Evolutionary conservation across 2,329 filamentous ascomycete genomes (phyloP).

Genomic region (Trichophyton rubrum): DNA sequence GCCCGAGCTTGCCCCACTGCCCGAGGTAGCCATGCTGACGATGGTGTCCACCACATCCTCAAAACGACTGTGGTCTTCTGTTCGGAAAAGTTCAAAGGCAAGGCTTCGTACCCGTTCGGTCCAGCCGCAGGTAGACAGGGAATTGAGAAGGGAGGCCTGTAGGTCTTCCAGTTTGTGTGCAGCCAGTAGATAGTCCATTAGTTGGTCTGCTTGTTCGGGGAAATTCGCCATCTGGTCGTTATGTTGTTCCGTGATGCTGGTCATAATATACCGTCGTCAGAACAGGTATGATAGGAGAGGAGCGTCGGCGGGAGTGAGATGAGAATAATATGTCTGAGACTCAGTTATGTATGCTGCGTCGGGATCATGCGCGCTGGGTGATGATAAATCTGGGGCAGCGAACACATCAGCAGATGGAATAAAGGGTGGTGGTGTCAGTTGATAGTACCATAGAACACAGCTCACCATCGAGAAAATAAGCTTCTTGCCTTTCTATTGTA

Average conservation of each 20-base stretch:
- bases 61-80: slow-evolving; percentile 44
- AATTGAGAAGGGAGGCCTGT: slow-evolving; percentile 41
- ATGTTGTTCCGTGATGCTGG: not conserved
- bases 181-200: slow-evolving; percentile 35
- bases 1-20: slow-evolving; percentile 2
- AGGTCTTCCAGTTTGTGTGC: slow-evolving; percentile 43
- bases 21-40: slow-evolving; percentile 33
- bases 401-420: not conserved
- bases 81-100: slow-evolving; percentile 44
- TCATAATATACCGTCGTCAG: not conserved
- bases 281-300: not conserved
- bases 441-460: not conserved
- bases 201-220: slow-evolving; percentile 29
- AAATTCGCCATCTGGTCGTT: slow-evolving; percentile 4
- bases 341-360: not conserved
- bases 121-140: slow-evolving; percentile 48
- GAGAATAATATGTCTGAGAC: not conserved
- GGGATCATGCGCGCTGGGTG: not conserved
- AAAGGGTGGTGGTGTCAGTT: not conserved
- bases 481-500: slow-evolving; percentile 1
- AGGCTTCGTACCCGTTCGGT: slow-evolving; percentile 43
- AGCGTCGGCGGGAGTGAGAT: not conserved
- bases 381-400: not conserved
- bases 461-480: not conserved
- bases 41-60: slow-evolving; percentile 45